Evolutionary conservation across 306 rosid genomes (phyloP).

Genomic region (Geum urbanum): DNA sequence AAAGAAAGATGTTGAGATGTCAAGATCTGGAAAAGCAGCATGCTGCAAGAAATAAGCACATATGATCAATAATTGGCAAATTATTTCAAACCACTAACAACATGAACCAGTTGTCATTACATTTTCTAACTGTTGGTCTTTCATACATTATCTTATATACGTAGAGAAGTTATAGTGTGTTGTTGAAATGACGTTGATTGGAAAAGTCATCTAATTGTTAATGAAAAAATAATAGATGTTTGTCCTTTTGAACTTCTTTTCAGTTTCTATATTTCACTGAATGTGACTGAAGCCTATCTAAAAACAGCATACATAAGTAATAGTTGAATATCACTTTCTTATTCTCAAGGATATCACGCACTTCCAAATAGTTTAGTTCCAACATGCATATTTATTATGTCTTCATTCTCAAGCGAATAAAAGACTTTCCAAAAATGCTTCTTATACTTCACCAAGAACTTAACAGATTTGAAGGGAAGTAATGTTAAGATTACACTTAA

Average conservation of each 20-base stretch:
- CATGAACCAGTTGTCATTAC: background rate
- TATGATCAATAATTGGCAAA: background rate
- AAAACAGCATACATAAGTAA: too few relatives aligned
- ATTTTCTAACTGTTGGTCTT: too few relatives aligned
- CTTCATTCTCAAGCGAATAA: background rate
- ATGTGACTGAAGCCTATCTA: background rate
- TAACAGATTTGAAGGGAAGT: background rate
- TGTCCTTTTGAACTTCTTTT: background rate
- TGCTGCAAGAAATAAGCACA: slow-evolving; percentile 53
- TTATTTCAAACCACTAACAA: background rate
- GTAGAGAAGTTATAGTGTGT: background rate
- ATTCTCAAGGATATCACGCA: background rate
- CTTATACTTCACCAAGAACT: background rate
- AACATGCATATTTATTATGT: too few relatives aligned
- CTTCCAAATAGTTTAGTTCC: too few relatives aligned
- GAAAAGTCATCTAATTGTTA: background rate
- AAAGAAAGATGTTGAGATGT: slow-evolving; percentile 79
- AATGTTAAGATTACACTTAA: slow-evolving; percentile 4
- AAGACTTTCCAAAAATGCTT: background rate
- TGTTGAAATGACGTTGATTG: background rate
- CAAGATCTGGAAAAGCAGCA: slow-evolving; percentile 79
- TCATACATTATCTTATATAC: too few relatives aligned
- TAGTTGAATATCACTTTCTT: background rate
- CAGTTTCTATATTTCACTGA: background rate
- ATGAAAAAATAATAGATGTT: too few relatives aligned